Evolutionary conservation across 331 rosid species (phyloP).

Genomic region (Telfairia occidentalis): DNA sequence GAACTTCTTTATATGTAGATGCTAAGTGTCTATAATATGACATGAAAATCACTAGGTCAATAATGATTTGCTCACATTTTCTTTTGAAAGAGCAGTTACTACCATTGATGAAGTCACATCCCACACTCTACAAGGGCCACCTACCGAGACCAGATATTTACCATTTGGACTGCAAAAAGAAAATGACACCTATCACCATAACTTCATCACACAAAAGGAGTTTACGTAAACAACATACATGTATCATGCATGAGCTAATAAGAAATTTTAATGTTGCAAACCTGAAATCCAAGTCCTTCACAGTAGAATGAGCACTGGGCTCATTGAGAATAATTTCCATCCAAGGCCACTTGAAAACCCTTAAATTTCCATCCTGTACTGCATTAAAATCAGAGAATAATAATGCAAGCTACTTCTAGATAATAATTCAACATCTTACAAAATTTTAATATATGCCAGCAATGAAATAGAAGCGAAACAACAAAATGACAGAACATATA

Average conservation of each 20-base stretch:
- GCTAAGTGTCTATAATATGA: neutral
- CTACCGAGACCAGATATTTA: constrained; percentile 66
- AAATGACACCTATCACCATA: neutral
- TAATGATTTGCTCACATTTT: constrained; percentile 47
- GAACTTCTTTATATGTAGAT: neutral
- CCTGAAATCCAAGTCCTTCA: constrained; percentile 88
- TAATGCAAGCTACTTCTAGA: constrained; percentile 16
- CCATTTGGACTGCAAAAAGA: constrained; percentile 62
- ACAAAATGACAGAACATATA: neutral
- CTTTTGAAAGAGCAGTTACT: constrained; percentile 41
- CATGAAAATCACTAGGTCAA: neutral
- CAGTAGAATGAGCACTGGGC: constrained; percentile 46
- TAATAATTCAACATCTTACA: neutral
- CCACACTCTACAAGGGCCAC: constrained; percentile 91
- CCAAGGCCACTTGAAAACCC: constrained; percentile 90
- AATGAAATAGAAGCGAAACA: neutral
- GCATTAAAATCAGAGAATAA: constrained; percentile 49
- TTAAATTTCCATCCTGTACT: constrained; percentile 83
- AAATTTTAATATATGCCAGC: neutral
- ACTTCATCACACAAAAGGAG: neutral
- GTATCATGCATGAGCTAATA: neutral
- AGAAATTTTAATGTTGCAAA: constrained; percentile 15
- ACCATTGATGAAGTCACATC: constrained; percentile 50
- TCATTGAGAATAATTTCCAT: constrained; percentile 54
- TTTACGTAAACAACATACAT: neutral